These are phyloP conservation scores for Leishmania aethiopica DNA, from an alignment of 208 protist genomes.

Conservation along the genomic window DNA sequence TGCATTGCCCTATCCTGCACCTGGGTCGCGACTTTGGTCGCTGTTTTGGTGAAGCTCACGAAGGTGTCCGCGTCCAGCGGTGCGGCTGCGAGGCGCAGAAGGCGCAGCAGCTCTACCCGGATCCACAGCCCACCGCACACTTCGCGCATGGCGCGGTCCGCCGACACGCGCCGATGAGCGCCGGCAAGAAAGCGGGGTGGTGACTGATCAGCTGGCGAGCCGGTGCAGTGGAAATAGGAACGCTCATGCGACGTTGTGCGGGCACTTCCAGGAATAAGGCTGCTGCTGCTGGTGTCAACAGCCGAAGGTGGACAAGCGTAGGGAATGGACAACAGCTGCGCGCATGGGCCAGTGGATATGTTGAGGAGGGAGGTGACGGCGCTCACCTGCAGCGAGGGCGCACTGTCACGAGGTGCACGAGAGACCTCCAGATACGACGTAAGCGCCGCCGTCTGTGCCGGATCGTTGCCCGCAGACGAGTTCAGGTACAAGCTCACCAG, in stretches of 20 bases:
- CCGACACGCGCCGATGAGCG: conserved; percentile 10
- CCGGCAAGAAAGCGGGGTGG: conserved; percentile 13
- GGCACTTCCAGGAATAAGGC: conserved; percentile 6
- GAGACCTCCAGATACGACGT: conserved; percentile 9
- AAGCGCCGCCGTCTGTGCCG: neutral
- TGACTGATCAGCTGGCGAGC: conserved; percentile 14
- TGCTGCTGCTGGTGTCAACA: conserved; percentile 9
- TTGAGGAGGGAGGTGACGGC: conserved; percentile 45
- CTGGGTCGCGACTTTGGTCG: conserved; percentile 10
- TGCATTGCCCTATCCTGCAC: conserved; percentile 24
- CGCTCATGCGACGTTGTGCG: conserved; percentile 14
- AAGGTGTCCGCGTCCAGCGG: conserved; percentile 36
- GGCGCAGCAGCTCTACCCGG: conserved; percentile 42
- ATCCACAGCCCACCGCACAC: conserved; percentile 51
- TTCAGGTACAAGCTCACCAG: conserved; percentile 31
- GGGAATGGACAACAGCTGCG: conserved; percentile 49
- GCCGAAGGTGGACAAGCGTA: conserved; percentile 29
- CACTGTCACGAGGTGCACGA: conserved; percentile 5
- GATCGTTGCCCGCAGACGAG: neutral
- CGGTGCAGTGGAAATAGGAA: neutral
- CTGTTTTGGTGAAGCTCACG: conserved; percentile 19
- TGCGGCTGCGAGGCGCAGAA: conserved; percentile 32
- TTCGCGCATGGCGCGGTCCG: conserved; percentile 28
- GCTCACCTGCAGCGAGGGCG: conserved; percentile 31
- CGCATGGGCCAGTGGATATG: conserved; percentile 40